Percentiles rank a stretch among this genome's conserved stretches.
Conservation (phyloP, 768 basidiomycete species). For the Dacryopinax primogenitus region DNA sequence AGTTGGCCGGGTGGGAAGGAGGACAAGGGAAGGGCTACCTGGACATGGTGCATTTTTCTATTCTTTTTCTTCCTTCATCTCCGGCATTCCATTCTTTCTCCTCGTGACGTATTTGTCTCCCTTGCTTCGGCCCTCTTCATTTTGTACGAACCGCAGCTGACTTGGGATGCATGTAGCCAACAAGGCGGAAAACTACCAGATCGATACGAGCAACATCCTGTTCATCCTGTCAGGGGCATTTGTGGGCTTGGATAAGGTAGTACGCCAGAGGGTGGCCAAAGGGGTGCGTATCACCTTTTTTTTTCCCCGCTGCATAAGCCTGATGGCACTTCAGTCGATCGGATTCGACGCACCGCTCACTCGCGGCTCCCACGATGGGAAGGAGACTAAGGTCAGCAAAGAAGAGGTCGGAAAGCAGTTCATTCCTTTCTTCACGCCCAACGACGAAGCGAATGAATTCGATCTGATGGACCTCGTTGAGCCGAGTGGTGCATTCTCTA, state of each 20-base stretch:
- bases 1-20: neutral
- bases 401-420: constrained; percentile 13
- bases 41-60: neutral
- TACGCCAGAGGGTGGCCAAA: constrained; percentile 67
- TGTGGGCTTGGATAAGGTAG: constrained; percentile 74
- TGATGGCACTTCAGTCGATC: constrained; percentile 52
- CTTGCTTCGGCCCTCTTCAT: neutral
- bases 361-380: constrained; percentile 13
- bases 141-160: neutral
- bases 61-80: neutral
- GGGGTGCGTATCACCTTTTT: constrained; percentile 45
- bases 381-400: constrained; percentile 1
- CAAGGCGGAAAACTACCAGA: constrained; percentile 50
- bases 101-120: neutral
- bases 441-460: constrained; percentile 37
- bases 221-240: constrained; percentile 94
- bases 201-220: constrained; percentile 84
- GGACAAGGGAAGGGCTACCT: constrained; percentile 6
- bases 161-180: neutral
- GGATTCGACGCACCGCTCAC: constrained; percentile 58
- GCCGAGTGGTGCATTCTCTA: constrained; percentile 40
- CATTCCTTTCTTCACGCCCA: constrained; percentile 68
- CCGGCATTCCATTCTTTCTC: neutral
- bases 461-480: constrained; percentile 58
- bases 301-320: neutral